Evolutionary conservation across 2,329 filamentous ascomycete genomes (phyloP).

Genomic region (Phaeosphaeriaceae sp.): DNA sequence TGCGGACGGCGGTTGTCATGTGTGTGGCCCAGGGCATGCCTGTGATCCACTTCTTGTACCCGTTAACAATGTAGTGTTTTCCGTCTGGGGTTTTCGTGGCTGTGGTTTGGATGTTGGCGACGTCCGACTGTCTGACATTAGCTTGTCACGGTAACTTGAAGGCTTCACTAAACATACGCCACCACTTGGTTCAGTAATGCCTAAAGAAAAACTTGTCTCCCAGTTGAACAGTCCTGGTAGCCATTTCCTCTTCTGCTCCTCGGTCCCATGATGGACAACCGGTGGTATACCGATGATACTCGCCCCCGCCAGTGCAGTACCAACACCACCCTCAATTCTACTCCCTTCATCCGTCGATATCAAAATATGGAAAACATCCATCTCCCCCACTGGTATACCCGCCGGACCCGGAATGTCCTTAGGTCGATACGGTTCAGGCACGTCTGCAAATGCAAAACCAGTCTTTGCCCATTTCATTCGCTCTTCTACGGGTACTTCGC

Average conservation of each 20-base stretch:
- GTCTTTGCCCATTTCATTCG: conserved; percentile 48
- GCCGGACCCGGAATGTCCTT: conserved; percentile 46
- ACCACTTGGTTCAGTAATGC: conserved; percentile 69
- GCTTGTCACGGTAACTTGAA: background rate
- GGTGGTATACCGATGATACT: conserved; percentile 69
- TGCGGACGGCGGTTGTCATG: conserved; percentile 67
- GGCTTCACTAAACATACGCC: conserved; percentile 31
- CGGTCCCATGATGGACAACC: conserved; percentile 66
- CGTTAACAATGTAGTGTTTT: conserved; percentile 72
- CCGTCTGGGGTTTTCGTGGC: conserved; percentile 76
- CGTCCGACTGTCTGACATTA: conserved; percentile 58
- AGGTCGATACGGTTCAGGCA: conserved; percentile 54
- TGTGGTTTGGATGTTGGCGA: conserved; percentile 67
- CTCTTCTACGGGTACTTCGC: conserved; percentile 57
- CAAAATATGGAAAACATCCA: conserved; percentile 53
- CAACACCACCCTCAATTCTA: conserved; percentile 63
- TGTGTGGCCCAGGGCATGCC: conserved; percentile 66
- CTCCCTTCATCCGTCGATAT: conserved; percentile 63
- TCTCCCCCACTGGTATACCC: conserved; percentile 44
- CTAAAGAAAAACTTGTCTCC: conserved; percentile 67
- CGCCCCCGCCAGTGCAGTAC: conserved; percentile 64
- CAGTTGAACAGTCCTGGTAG: conserved; percentile 65
- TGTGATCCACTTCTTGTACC: conserved; percentile 73
- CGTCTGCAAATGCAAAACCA: conserved; percentile 53
- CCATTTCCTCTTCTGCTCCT: conserved; percentile 65